Base-by-base conservation (phyloP, 768 basidiomycete species). In the Termitomyces sp. region DNA sequence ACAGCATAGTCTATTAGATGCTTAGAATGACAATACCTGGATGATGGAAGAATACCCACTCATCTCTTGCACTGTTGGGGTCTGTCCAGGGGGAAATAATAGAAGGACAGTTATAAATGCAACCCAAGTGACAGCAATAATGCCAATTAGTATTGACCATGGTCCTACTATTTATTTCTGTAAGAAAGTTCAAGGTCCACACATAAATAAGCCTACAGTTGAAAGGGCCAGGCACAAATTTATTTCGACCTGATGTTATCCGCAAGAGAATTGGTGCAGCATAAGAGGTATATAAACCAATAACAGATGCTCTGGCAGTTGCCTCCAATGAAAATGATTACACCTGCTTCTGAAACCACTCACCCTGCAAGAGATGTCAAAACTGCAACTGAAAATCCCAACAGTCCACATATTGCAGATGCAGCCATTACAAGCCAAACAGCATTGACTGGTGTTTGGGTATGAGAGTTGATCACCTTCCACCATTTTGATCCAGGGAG, bases 391-490 rank as follows among this genome's bases (percentile, higher is more conserved):
- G 84, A 86, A 68, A 89, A 89, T 0, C 87, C 85, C 8, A 89
- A 68, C 3, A 86, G 68, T 10, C 86, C 86, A 42, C 82, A 84
- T 28, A 89, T 59, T 3, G 72, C 82, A 8, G 86, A 67, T 41
- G 70, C 65, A 34, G 68, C 67, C 71, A 88, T 85, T 25, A 88
- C 87, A 44, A 89, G 74, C 88, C 87, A 89, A 5, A 86, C 88
- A 2, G 87, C 87, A 58, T 88, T 83, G 12, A 88, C 85, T 0
- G 87, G 87, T 6, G 88, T 89, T 63, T 81, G 81, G 1, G 86
- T 87, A 59, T 66, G 64, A 5, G 55, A 65, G 58, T 85, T 85
- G 53, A 89, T 78, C 53, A 67, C 72, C 63, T 86, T 87, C 86
- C 85, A 87, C 75, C 76, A 84, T 25, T 76, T 76, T 35, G 88